Conservation (phyloP, 805 yeast species). For the Sugiyamaella boreocaroliniensis region DNA sequence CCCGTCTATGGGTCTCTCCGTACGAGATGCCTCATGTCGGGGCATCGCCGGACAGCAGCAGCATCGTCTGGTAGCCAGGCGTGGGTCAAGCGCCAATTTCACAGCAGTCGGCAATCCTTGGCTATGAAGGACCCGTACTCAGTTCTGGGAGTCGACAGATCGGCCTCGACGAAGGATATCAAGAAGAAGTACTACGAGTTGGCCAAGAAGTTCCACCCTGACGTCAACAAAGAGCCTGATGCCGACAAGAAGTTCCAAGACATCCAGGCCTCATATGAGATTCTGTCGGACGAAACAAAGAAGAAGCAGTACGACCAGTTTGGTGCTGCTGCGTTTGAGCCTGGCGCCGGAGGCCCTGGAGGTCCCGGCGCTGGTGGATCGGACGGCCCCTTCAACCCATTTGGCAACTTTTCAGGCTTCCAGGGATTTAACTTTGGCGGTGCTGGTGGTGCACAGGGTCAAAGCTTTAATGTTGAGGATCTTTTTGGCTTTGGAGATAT, state of each 20-base stretch:
- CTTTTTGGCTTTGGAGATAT: slow-evolving; percentile 46
- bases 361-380: slow-evolving; percentile 41
- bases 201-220: slow-evolving; percentile 95
- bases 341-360: slow-evolving; percentile 44
- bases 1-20: neutral
- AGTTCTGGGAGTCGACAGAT: slow-evolving; percentile 66
- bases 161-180: slow-evolving; percentile 74
- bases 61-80: neutral
- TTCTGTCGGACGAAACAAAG: slow-evolving; percentile 77
- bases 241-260: slow-evolving; percentile 89
- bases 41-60: neutral
- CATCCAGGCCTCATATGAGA: slow-evolving; percentile 90
- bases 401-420: slow-evolving; percentile 31
- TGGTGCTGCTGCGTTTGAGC: slow-evolving; percentile 80
- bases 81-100: slow-evolving; percentile 5
- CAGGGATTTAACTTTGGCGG: slow-evolving; percentile 38
- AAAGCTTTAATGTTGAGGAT: slow-evolving; percentile 52
- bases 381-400: slow-evolving; percentile 38
- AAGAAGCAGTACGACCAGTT: slow-evolving; percentile 85
- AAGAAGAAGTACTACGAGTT: slow-evolving; percentile 90
- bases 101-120: slow-evolving; percentile 4
- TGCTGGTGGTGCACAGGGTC: slow-evolving; percentile 32
- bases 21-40: neutral
- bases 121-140: slow-evolving; percentile 67
- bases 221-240: slow-evolving; percentile 82